Percentiles rank a stretch among this genome's conserved stretches.
These are phyloP conservation scores for Leccinum proliferum DNA, from an alignment of 1,284 basidiomycete species.

Conservation along the genomic window DNA sequence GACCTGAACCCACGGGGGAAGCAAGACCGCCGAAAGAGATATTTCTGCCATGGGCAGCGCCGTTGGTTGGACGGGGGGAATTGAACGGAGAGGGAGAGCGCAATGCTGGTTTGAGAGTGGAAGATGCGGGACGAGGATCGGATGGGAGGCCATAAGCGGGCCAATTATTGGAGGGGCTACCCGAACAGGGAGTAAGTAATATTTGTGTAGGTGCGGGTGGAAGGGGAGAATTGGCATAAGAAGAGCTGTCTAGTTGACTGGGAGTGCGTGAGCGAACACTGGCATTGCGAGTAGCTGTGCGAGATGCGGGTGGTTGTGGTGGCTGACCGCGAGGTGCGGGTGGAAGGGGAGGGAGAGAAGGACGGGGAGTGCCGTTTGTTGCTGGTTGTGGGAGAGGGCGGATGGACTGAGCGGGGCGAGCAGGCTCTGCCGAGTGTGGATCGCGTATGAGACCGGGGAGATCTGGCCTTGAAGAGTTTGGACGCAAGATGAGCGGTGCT, in stretches of 20 bases:
- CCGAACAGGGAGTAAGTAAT: conserved; percentile 44
- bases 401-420: conserved; percentile 31
- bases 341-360: conserved; percentile 58
- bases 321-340: conserved; percentile 61
- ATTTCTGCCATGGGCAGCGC: conserved; percentile 41
- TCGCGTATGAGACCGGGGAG: conserved; percentile 66
- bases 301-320: conserved; percentile 46
- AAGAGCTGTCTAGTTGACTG: conserved; percentile 45
- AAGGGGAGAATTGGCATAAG: conserved; percentile 48
- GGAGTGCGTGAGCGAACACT: conserved; percentile 47
- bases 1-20: conserved; percentile 29
- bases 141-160: conserved; percentile 51
- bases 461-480: conserved; percentile 43
- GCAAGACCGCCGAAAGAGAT: conserved; percentile 40
- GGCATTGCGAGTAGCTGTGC: conserved; percentile 18
- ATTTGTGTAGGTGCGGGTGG: conserved; percentile 49
- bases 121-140: conserved; percentile 52
- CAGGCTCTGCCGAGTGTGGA: conserved; percentile 48
- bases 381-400: conserved; percentile 42
- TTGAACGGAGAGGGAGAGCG: conserved; percentile 56
- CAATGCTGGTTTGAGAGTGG: conserved; percentile 33
- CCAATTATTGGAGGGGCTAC: conserved; percentile 35
- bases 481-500: conserved; percentile 59
- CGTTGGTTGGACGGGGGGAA: conserved; percentile 29
- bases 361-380: conserved; percentile 34